phyloP scores from a whole-genome alignment of 2,329 filamentous ascomycete species.

The Hypoxylon sp. region DNA sequence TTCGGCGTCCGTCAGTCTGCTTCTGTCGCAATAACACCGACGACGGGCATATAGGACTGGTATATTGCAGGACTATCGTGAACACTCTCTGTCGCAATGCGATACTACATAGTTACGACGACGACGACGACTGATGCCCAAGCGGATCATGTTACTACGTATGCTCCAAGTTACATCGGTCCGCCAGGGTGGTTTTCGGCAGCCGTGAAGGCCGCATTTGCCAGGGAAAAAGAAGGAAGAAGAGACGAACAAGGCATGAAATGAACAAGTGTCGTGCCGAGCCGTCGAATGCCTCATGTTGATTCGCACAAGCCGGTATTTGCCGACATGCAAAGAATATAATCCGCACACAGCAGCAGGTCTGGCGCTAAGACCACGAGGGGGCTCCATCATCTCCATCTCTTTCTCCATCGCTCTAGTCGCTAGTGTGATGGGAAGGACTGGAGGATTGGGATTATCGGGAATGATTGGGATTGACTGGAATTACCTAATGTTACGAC shows the following conservation, averaged over 20 bases:
- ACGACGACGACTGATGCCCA: constrained; percentile 20
- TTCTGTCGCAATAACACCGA: constrained; percentile 5
- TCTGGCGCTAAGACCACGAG: constrained; percentile 6
- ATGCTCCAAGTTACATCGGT: constrained; percentile 3
- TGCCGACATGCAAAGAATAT: constrained; percentile 14
- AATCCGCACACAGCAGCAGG: no score
- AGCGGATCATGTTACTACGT: constrained; percentile 23
- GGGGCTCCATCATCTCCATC: no score
- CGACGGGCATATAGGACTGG: constrained; percentile 20
- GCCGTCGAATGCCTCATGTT: constrained; percentile 23
- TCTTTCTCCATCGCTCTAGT: no score
- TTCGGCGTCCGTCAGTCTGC: constrained; percentile 7
- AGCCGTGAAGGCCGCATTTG: constrained; percentile 24
- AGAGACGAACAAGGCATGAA: constrained; percentile 24
- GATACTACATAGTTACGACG: constrained; percentile 22
- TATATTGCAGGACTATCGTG: constrained; percentile 12
- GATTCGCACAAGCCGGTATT: constrained; percentile 9
- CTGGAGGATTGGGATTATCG: background rate
- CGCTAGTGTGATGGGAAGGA: no score
- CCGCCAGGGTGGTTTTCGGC: constrained; percentile 26
- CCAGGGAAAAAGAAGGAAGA: constrained; percentile 23
- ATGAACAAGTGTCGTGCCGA: constrained; percentile 18
- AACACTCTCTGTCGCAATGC: background rate
- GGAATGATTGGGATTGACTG: background rate
- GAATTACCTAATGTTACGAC: no score